Evolutionary conservation across 2,329 filamentous ascomycete species (phyloP).

Genomic region (Colletotrichum karsti): DNA sequence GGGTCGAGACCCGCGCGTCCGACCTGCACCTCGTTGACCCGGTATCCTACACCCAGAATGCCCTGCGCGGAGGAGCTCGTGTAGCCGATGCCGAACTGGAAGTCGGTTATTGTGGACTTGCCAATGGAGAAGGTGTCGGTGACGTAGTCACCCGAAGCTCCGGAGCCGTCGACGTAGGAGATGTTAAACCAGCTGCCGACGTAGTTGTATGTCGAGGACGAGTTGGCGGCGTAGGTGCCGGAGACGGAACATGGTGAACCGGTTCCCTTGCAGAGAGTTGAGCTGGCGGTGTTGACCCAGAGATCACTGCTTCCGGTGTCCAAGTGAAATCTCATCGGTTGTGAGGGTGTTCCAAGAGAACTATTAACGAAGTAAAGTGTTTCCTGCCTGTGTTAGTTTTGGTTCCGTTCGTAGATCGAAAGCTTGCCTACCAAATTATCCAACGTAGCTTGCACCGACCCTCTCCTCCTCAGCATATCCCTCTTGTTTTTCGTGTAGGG

Average conservation of each 20-base stretch:
- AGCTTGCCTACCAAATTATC: slow-evolving; percentile 63
- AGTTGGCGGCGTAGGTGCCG: slow-evolving; percentile 75
- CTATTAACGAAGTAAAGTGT: slow-evolving; percentile 72
- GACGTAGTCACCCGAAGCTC: slow-evolving; percentile 81
- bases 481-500: slow-evolving; percentile 25
- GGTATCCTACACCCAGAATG: slow-evolving; percentile 87
- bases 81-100: slow-evolving; percentile 82
- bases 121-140: slow-evolving; percentile 75
- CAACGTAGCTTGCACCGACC: slow-evolving; percentile 52
- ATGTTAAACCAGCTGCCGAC: slow-evolving; percentile 85
- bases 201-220: slow-evolving; percentile 80
- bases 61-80: slow-evolving; percentile 68
- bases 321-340: slow-evolving; percentile 65
- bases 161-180: slow-evolving; percentile 83
- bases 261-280: slow-evolving; percentile 62
- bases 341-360: slow-evolving; percentile 69
- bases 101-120: slow-evolving; percentile 55
- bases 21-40: slow-evolving; percentile 79
- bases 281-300: slow-evolving; percentile 74
- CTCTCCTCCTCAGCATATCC: slow-evolving; percentile 46
- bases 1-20: slow-evolving; percentile 58
- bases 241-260: slow-evolving; percentile 63
- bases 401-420: not conserved
- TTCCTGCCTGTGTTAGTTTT: slow-evolving; percentile 48
- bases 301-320: slow-evolving; percentile 77